Evolutionary conservation across 495 filamentous ascomycete genomes (phyloP).

Genomic region (Hypoxylon crocopeplum): DNA sequence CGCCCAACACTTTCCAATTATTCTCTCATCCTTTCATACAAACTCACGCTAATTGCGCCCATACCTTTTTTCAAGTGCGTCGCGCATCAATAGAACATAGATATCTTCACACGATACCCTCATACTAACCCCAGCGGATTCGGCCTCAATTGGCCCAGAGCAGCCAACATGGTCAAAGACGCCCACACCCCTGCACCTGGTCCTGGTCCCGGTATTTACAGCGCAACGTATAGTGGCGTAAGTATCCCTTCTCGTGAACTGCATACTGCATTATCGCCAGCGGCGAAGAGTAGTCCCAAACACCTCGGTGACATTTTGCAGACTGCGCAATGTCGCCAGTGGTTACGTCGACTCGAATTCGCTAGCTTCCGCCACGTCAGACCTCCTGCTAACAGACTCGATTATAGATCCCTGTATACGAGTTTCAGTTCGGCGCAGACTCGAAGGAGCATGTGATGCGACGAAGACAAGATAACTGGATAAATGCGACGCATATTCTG

Average conservation of each 20-base stretch:
- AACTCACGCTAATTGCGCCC: no score
- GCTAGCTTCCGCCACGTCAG: not conserved
- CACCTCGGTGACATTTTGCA: no score
- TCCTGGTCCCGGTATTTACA: slow-evolving; percentile 66
- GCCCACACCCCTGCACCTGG: slow-evolving; percentile 16
- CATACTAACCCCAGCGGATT: not conserved
- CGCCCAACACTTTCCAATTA: no score
- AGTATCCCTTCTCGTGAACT: slow-evolving; percentile 41
- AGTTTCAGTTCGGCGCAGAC: slow-evolving; percentile 79
- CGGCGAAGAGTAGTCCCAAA: no score
- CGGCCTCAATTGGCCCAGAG: slow-evolving; percentile 3
- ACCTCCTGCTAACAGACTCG: slow-evolving; percentile 39
- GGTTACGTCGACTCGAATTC: not conserved
- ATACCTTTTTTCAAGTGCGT: no score
- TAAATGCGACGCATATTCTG: slow-evolving; percentile 95
- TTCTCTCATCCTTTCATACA: no score
- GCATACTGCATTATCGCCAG: slow-evolving; percentile 4
- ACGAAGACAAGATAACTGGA: slow-evolving; percentile 84
- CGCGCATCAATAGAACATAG: no score
- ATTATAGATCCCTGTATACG: slow-evolving; percentile 85
- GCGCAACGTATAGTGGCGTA: slow-evolving; percentile 94
- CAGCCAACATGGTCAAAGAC: slow-evolving; percentile 49
- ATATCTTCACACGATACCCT: no score
- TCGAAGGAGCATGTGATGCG: slow-evolving; percentile 83
- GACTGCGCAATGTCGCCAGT: no score